Base-by-base conservation (phyloP, 441 rosid species). In the Erysimum cheiri region DNA sequence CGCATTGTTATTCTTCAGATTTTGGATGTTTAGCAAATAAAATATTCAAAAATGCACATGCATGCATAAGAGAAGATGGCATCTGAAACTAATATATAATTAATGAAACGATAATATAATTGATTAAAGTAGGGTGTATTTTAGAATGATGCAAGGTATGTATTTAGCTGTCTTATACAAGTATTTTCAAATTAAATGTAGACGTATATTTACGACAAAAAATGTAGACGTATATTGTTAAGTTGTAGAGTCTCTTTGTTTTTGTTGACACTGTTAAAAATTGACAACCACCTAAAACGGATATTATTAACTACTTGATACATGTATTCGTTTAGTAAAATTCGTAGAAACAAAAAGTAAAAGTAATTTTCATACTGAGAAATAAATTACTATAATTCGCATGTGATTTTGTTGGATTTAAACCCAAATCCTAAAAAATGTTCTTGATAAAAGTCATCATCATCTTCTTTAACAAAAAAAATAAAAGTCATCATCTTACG, bases 21-120 rank as follows among this genome's bases (percentile, higher is more conserved):
- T 72, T 65, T 57, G 32, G 54, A 48, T 58, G 67, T 31, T 65
- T 64, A 65, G 54, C 4, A 8, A 58, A 29, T 65, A 48, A 73
- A 64, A 40, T 48, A 72, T 48, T 39, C 35, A 31, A 49, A 57
- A 40, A 44, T 66, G 77, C 77, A 73, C 71, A 64, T 72, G 71
- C 54, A 57, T 33, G 50, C 24, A 22, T 22, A 22, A 22, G 24
- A 37, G 46, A 57, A 58, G 54, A 73, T 58, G 39, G 67, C 76
- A 58, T 65, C 67, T 65, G 47, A 40, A 17, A 65, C 46, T 33
- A 41, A n/a, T 40, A 19, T 14, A 19, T 19, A 19, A n/a, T n/a
- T 19, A 53, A 44, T 35, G 12, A 55, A 44, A 62, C 17, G 57
- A 40, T 7, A 13, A 4, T 64, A 39, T 41, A 60, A 28, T 41